Evolutionary conservation across 2,329 filamentous ascomycete genomes (phyloP).

Genomic region (Talaromyces sp.): DNA sequence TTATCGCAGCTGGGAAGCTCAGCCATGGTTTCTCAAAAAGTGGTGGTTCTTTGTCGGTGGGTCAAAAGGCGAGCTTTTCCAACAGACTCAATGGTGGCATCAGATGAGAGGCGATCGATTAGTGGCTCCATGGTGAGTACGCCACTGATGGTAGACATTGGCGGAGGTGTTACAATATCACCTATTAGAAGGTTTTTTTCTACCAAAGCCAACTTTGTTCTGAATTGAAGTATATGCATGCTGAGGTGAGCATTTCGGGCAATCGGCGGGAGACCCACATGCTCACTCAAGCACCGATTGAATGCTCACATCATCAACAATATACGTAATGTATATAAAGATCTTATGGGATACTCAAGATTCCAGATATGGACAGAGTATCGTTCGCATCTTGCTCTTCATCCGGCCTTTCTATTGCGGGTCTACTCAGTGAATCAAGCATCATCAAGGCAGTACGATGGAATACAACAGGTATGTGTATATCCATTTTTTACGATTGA

Average conservation of each 20-base stretch:
- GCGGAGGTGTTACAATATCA: too few relatives aligned
- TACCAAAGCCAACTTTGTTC: too few relatives aligned
- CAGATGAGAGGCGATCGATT: slow-evolving; percentile 7
- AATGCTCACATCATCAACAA: slow-evolving; percentile 3
- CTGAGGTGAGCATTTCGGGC: neutral
- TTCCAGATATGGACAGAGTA: neutral
- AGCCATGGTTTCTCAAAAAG: slow-evolving; percentile 37
- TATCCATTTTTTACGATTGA: neutral
- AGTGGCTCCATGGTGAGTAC: slow-evolving; percentile 2
- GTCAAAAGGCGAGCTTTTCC: slow-evolving; percentile 4
- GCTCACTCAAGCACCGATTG: neutral
- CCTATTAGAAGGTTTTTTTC: too few relatives aligned
- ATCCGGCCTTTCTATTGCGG: neutral
- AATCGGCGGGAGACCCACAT: neutral
- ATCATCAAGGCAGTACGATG: neutral
- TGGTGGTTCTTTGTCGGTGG: slow-evolving; percentile 26
- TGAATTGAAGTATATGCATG: neutral
- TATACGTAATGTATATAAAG: neutral
- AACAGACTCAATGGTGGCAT: slow-evolving; percentile 6
- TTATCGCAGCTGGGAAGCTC: slow-evolving; percentile 37
- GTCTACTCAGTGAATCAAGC: neutral
- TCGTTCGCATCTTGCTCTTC: neutral
- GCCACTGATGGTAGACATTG: too few relatives aligned
- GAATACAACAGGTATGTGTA: neutral
- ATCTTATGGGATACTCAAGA: neutral